Conservation (phyloP, 192 early-diverging fungal genomes). For the Coemansia sp. region DNA sequence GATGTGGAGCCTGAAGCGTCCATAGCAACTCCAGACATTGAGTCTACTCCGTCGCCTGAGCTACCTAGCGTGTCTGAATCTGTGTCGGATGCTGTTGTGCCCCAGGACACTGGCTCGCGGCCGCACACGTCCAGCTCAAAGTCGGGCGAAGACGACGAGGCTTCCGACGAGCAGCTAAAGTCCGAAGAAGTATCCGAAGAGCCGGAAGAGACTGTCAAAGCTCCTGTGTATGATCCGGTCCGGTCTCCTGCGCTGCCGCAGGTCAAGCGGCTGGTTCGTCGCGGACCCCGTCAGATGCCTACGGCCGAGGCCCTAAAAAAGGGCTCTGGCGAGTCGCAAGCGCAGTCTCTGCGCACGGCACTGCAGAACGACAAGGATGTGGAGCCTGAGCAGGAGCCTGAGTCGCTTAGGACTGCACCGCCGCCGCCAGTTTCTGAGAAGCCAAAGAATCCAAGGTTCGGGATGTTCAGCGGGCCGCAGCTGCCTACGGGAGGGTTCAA, state of each 20-base stretch:
- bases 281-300: slow-evolving; percentile 50
- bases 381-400: slow-evolving; percentile 21
- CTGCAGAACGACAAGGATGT: slow-evolving; percentile 39
- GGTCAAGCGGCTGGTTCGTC: slow-evolving; percentile 47
- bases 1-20: slow-evolving; percentile 5
- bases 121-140: slow-evolving; percentile 1
- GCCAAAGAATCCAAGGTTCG: slow-evolving; percentile 31
- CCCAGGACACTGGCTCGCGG: neutral
- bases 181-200: slow-evolving; percentile 8
- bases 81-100: neutral
- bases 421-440: slow-evolving; percentile 27
- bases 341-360: slow-evolving; percentile 40
- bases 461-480: slow-evolving; percentile 30
- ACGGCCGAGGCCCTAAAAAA: slow-evolving; percentile 46
- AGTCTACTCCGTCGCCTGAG: neutral
- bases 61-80: neutral
- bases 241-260: slow-evolving; percentile 39
- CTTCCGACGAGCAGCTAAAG: neutral
- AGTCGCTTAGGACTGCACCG: slow-evolving; percentile 12
- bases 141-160: neutral
- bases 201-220: slow-evolving; percentile 3
- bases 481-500: slow-evolving; percentile 49
- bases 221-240: slow-evolving; percentile 27
- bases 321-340: slow-evolving; percentile 39
- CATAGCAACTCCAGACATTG: neutral